These are phyloP conservation scores for Capsicum pubescens DNA, from an alignment of 257 asterid genomes.

Conservation along the genomic window DNA sequence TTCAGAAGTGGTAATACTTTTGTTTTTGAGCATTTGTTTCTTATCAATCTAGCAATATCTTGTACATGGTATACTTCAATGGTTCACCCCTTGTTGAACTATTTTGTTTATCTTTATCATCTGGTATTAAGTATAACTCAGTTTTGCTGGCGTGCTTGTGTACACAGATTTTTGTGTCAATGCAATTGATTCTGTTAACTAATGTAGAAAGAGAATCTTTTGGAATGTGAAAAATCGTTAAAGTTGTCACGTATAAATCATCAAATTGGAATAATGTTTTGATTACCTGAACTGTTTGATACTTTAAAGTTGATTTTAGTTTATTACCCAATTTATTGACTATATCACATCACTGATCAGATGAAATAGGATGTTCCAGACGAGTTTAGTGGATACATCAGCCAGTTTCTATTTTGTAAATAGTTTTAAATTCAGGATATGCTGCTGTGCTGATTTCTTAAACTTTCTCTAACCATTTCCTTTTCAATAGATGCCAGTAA, in stretches of 20 bases:
- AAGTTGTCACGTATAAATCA: background rate
- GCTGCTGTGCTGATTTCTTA: background rate
- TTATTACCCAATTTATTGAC: background rate
- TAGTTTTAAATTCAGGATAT: background rate
- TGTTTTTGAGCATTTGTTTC: slow-evolving; percentile 19
- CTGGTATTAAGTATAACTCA: background rate
- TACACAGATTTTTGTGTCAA: background rate
- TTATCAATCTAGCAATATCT: background rate
- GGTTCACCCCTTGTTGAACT: background rate
- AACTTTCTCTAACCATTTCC: background rate
- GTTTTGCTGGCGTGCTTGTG: background rate
- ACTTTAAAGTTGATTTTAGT: background rate
- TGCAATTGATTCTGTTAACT: background rate
- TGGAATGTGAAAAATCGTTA: background rate
- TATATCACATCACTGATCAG: background rate
- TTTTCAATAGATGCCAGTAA: background rate
- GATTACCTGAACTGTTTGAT: background rate
- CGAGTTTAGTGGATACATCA: background rate
- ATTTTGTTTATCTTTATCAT: background rate
- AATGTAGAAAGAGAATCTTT: background rate
- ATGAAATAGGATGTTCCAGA: background rate
- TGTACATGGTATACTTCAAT: background rate
- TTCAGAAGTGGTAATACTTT: slow-evolving; percentile 50
- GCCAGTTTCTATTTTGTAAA: background rate
- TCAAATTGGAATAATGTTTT: background rate